Evolutionary conservation across 2,329 filamentous ascomycete genomes (phyloP), one percentile per base, ranked within the genome.

Genomic region (Xylaria sp.): DNA sequence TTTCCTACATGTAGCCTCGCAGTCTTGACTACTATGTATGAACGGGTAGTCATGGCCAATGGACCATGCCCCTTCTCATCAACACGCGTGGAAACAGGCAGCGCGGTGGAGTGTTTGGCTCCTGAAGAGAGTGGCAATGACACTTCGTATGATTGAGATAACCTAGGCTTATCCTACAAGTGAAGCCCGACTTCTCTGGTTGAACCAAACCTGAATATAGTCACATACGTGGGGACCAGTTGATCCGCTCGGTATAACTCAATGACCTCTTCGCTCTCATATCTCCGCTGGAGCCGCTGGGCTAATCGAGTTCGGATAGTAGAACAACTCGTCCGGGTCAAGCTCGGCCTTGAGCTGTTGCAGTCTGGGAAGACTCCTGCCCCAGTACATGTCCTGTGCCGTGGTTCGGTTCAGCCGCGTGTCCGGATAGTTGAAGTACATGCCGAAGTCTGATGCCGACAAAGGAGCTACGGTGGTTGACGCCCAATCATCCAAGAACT

Each of bases 351-450:
- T 79, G 44, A 78, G 65, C 44, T 64, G 44, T 61, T 69, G 67
- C 48, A 78, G 62, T 38, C 59, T 68, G 1, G 67, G 63, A 21
- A 77, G 62, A 46, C 68, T 77, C 44, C 64, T 64, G 5, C 77
- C 71, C 57, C 77, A 83, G 66, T 83, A 82, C 57, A 78, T 64
- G 54, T 75, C 64, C 57, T 79, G 75, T 2, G 80, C 80, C n/a
- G 71, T 71, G 1, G 70, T 70, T n/a, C 74, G 70, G 62, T 72
- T 71, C 52, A 81, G 70, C 40, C 69, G 73, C 0, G 79, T 74
- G 61, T 83, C 80, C 3, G 79, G 74, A 48, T 83, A 83, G 70
- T 83, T 83, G 59, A 78, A 69, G 57, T 83, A 83, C 65, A 69
- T 68, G 46, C 67, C 68, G 57, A 62, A 64, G 48, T 69, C 66